Evolutionary conservation across 768 basidiomycete species (phyloP), one percentile per base, ranked within the genome.

Genomic region (Tylopilus sp.): DNA sequence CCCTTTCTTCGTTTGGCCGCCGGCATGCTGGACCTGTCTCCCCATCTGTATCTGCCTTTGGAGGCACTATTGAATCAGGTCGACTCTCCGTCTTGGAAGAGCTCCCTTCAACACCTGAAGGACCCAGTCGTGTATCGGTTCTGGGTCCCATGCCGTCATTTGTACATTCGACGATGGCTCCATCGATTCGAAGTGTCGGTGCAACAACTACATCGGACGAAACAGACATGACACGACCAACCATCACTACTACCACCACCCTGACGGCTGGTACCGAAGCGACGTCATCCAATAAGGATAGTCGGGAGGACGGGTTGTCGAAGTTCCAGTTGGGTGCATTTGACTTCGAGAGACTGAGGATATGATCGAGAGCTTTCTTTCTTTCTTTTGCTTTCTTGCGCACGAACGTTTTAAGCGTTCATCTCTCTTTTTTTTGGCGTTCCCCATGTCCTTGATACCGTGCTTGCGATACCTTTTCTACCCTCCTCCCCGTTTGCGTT

Each of bases 1-100:
- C 84, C 46, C 66, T 86, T 45, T 78, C 81, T 1, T 79, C 78
- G 0, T 78, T 81, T 54, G 78, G 77, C n/a, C 75, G 79, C 24
- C 70, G 66, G 43, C 69, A 67, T 29, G 59, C 54, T 29, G 64
- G 56, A 11, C 61, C 70, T 7, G 61, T 74, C 31, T 82, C 82
- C 3, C 82, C 82, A 29, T 72, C 78, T 1, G 54, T 78, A 43
- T 82, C 81, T 1, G 78, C 77, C 0, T 80, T 84, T 60, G 79
- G 80, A 30, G 52, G 53, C 14, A 50, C 33, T 2, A n/a, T 19
- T 26, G 67, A 54, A 25, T 61, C 60, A 6, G 55, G 56, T 36
- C 59, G 60, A 45, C 55, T 67, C 16, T 68, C 66, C 2, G 46
- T 45, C 5, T 38, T 64, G 45, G 65, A 58, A 47, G 65, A 69